These are phyloP conservation scores for Fusarium agapanthi DNA, from an alignment of 2,329 filamentous ascomycete species.

Conservation along the genomic window DNA sequence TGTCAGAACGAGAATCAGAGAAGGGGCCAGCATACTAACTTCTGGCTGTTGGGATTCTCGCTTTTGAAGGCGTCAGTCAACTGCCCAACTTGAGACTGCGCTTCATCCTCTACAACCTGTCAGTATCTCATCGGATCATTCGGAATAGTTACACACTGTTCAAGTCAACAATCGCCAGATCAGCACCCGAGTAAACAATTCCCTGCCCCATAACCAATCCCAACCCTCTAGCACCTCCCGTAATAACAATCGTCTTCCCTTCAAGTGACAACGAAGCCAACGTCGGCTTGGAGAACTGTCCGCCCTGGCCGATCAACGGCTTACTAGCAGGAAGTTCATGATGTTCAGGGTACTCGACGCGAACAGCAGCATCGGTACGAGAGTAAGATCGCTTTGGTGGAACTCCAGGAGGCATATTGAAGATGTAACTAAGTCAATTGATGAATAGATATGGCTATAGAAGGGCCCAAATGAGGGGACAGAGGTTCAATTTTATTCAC, in stretches of 20 bases:
- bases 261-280: constrained; percentile 87
- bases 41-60: constrained; percentile 78
- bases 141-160: constrained; percentile 72
- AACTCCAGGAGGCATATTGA: constrained; percentile 19
- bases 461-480: not conserved
- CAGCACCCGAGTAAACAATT: constrained; percentile 84
- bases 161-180: constrained; percentile 91
- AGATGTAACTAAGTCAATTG: not conserved
- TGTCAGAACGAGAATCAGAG: not conserved
- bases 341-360: constrained; percentile 80
- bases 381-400: constrained; percentile 60
- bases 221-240: constrained; percentile 87
- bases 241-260: constrained; percentile 83
- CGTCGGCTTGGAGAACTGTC: constrained; percentile 83
- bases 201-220: constrained; percentile 94
- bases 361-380: constrained; percentile 80
- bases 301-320: constrained; percentile 78
- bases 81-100: constrained; percentile 75
- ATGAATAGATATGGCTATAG: not conserved
- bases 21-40: constrained; percentile 52
- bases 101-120: constrained; percentile 75
- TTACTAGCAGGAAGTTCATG: constrained; percentile 74
- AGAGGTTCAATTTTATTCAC: not conserved
- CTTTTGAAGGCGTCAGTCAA: constrained; percentile 78
- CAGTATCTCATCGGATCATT: not conserved